Base-by-base conservation (phyloP, 371 early-diverging fungal species). In the Syncephalis plumigaleata region DNA sequence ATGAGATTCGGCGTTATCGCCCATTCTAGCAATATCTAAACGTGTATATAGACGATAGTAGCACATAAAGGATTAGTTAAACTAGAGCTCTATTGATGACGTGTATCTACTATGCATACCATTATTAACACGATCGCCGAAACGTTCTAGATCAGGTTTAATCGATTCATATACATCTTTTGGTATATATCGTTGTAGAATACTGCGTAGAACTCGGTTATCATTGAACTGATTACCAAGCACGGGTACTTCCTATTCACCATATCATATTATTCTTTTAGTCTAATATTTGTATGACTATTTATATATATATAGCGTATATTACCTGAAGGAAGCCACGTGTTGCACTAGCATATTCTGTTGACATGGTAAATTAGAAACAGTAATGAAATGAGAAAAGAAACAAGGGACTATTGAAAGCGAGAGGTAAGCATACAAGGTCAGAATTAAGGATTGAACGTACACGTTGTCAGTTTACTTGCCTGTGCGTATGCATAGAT, bases 1-100 rank as follows among this genome's bases (percentile, higher is more conserved):
- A 45, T 81, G 60, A 22, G 49, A 50, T 40, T 60, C 57, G 5
- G 21, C 21, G 15, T 40, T 15, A n/a, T 40, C n/a, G 8, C 40
- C 40, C 16, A 16, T 18, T 7, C 21, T 4, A 7, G 21, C 18
- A 40, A 40, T 40, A 21, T 40, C 40, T 40, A 18, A 5, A n/a
- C n/a, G n/a, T n/a, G n/a, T n/a, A n/a, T n/a, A n/a, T n/a, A n/a
- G n/a, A n/a, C n/a, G n/a, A n/a, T n/a, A n/a, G n/a, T n/a, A n/a
- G n/a, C n/a, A n/a, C n/a, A n/a, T n/a, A n/a, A n/a, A n/a, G n/a
- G n/a, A n/a, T n/a, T n/a, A n/a, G n/a, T n/a, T n/a, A n/a, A n/a
- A n/a, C n/a, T n/a, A n/a, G n/a, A n/a, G n/a, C n/a, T n/a, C n/a
- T n/a, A n/a, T n/a, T n/a, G n/a, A n/a, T n/a, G n/a, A n/a, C n/a